Evolutionary conservation across 1,139 yeast species (phyloP).

Genomic region (Pichia sp.): DNA sequence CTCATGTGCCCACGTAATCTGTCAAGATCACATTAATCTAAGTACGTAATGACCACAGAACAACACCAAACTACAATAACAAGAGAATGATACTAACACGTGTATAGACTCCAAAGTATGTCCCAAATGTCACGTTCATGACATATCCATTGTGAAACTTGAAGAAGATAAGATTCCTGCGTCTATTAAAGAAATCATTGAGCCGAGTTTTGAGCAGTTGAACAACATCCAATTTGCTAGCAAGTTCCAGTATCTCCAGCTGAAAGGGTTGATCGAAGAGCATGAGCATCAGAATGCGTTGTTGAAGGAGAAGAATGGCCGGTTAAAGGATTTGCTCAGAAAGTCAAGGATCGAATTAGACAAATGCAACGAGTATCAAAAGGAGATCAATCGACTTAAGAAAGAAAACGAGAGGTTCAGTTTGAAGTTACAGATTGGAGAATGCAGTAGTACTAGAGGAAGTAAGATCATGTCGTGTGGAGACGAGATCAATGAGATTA

Average conservation of each 20-base stretch:
- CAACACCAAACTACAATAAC: background rate
- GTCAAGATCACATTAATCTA: constrained; percentile 8
- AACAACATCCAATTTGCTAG: constrained; percentile 12
- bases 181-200: constrained; percentile 8
- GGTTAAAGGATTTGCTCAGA: constrained; percentile 13
- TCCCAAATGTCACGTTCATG: constrained; percentile 9
- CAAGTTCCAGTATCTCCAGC: constrained; percentile 10
- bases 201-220: constrained; percentile 11
- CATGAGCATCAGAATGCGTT: background rate
- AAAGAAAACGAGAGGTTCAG: constrained; percentile 7
- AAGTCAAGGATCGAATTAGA: constrained; percentile 13
- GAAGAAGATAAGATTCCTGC: constrained; percentile 8
- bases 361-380: constrained; percentile 14
- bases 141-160: constrained; percentile 9
- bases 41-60: no score
- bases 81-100: background rate
- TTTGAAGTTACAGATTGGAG: constrained; percentile 9
- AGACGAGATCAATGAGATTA: constrained; percentile 5
- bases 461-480: background rate
- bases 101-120: constrained; percentile 4
- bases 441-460: constrained; percentile 6
- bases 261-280: constrained; percentile 5
- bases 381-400: constrained; percentile 7
- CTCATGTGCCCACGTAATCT: constrained; percentile 14
- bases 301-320: constrained; percentile 8